Evolutionary conservation across 2,329 filamentous ascomycete genomes (phyloP), one percentile per base, ranked within the genome.

Genomic region (Calonectria crousiana): DNA sequence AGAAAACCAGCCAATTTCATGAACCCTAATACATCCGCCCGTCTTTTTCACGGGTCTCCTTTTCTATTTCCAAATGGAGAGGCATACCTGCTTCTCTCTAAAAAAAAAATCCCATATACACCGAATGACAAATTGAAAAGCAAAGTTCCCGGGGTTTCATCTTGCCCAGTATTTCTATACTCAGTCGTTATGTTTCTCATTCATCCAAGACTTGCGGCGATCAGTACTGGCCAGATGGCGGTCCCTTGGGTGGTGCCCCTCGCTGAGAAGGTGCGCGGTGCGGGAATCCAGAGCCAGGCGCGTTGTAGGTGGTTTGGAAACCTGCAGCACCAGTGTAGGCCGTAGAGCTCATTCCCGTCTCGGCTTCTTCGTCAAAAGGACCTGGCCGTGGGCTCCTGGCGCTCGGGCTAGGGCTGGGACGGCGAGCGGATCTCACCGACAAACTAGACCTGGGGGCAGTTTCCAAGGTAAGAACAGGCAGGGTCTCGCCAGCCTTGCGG

Each of bases 401-500:
- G 32, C 81, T 82, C 75, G 82, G 56, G 75, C 82, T 81, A 74
- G 82, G 65, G 32, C 81, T 82, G 75, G 82, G 53, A 74, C 81
- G 70, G 26, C 67, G 53, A 28, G 51, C 38, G 49, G 67, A 69
- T 64, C 76, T 68, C 77, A 82, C 34, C 76, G 76, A 67, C 70
- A 81, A 23, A 77, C 78, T 75, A 66, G 76, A 73, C 58, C 78
- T 71, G 65, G 75, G 75, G 41, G 79, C 67, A 58, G 79, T 78
- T 36, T 80, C 81, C 72, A 78, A 81, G 66, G 82, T 81, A 38
- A 83, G 80, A 4, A 83, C 78, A 11, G 87, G 85, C 11, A 88
- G 78, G 1, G 83, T 84, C 60, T 90, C 88, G 69, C 89, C 89
- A 11, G 88, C 86, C 80, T 85, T 87, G 77, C 88, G 86, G 41